Evolutionary conservation across 371 early-diverging fungal genomes (phyloP), one percentile per base, ranked within the genome.

Genomic region (Nosema bombycis): DNA sequence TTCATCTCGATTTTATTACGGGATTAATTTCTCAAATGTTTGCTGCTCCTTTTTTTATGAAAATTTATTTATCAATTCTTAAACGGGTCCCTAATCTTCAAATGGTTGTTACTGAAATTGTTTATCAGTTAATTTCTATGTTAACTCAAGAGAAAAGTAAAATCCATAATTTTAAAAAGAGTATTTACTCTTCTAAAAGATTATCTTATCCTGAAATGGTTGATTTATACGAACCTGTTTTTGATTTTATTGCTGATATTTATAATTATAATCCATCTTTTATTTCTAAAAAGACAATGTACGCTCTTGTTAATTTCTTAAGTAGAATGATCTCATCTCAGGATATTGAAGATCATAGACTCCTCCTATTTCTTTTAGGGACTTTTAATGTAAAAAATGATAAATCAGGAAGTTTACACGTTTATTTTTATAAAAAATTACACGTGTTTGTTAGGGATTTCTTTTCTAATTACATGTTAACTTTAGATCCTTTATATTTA

Each of bases 361-460:
- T 75, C 23, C 26, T 75, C n/a, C 33, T 75, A 1, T 55, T 67
- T 28, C 24, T 62, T 21, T 67, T 75, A 24, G 37, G 65, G 15
- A 58, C n/a, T 14, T 69, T 66, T 32, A 60, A 69, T 56, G 36
- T 26, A 36, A 67, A 64, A 26, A 33, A 55, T 18, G 75, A 75
- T 33, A 67, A 66, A 29, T 36, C 36, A 14, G 56, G 38, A 21
- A 60, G 33, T 37, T 58, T 75, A 24, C 75, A 75, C 55, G 65
- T 67, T 28, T 64, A 75, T 32, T 67, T 75, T 38, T 75, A 64
- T 36, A 69, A 75, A 36, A 75, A 75, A 21, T 67, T 75, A 58
- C 6, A 30, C 23, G 24, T 38, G 1, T 58, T 63, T 24, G 67
- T 67, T 15, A 33, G 32, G 0, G 56, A 37, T 28, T 60, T 75